Conservation (phyloP, 2,329 filamentous ascomycete species). For the Diaporthe capsici region DNA sequence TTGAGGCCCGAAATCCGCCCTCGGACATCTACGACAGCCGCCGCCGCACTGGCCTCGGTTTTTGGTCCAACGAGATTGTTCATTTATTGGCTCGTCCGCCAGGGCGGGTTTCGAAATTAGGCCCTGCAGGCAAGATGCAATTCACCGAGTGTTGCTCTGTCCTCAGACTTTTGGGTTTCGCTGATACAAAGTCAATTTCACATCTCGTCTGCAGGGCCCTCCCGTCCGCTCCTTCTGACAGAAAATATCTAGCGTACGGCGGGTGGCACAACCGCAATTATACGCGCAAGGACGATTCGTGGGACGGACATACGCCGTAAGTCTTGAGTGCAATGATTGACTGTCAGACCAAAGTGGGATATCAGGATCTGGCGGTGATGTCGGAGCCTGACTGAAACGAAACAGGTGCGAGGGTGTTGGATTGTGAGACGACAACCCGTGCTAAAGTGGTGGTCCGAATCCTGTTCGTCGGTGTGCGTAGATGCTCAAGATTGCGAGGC, state of each 20-base stretch:
- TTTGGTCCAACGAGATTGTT: background rate
- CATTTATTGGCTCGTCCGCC: constrained; percentile 10
- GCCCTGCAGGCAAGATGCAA: background rate
- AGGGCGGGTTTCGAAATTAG: constrained; percentile 2
- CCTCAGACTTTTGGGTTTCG: constrained; percentile 20
- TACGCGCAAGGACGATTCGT: background rate
- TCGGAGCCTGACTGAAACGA: constrained; percentile 16
- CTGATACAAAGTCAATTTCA: constrained; percentile 27
- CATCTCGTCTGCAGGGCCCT: background rate
- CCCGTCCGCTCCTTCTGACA: background rate
- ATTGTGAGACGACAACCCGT: constrained; percentile 16
- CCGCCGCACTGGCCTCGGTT: constrained; percentile 11
- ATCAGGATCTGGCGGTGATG: background rate
- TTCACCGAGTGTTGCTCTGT: background rate
- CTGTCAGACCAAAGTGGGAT: background rate
- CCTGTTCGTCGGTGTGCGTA: constrained; percentile 8
- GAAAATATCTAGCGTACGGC: background rate
- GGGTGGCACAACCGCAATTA: background rate
- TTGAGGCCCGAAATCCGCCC: background rate
- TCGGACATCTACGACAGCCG: background rate
- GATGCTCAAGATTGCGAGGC: constrained; percentile 21
- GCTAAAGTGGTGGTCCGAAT: background rate
- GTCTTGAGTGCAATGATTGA: background rate
- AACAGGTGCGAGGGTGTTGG: constrained; percentile 7
- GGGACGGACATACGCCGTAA: background rate